These are phyloP conservation scores for Dactylellina drechsleri DNA, from an alignment of 2,329 filamentous ascomycete species.

Conservation along the genomic window DNA sequence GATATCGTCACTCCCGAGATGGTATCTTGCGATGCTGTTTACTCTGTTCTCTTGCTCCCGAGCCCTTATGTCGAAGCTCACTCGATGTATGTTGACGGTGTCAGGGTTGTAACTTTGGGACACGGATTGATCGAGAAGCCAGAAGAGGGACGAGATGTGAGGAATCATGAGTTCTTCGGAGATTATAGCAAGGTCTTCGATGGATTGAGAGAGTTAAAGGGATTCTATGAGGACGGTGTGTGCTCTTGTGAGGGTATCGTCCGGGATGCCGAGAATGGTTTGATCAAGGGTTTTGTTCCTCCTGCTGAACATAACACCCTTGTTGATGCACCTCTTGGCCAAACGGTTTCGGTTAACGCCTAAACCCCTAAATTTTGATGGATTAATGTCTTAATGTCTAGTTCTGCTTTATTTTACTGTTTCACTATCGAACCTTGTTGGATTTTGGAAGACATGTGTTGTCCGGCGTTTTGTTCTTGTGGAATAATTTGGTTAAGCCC, in stretches of 20 bases:
- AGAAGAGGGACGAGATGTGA: slow-evolving; percentile 60
- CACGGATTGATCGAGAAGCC: slow-evolving; percentile 65
- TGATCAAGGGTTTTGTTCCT: slow-evolving; percentile 59
- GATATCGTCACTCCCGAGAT: slow-evolving; percentile 59
- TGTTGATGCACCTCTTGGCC: slow-evolving; percentile 29
- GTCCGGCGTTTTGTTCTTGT: background rate
- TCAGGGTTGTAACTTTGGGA: slow-evolving; percentile 70
- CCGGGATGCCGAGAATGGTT: slow-evolving; percentile 62
- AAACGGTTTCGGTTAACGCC: slow-evolving; percentile 30
- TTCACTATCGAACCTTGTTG: slow-evolving; percentile 1
- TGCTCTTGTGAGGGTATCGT: slow-evolving; percentile 64
- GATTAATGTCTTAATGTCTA: too few relatives aligned
- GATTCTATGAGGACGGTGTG: slow-evolving; percentile 62
- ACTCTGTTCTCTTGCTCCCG: slow-evolving; percentile 69
- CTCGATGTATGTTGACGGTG: slow-evolving; percentile 63
- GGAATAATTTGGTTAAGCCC: too few relatives aligned
- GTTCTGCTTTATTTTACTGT: too few relatives aligned
- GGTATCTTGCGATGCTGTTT: slow-evolving; percentile 66
- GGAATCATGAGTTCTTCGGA: slow-evolving; percentile 69
- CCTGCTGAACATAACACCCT: slow-evolving; percentile 23
- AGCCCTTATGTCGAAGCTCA: slow-evolving; percentile 65
- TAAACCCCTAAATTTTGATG: background rate
- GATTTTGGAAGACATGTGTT: slow-evolving; percentile 9
- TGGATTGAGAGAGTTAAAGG: slow-evolving; percentile 61
- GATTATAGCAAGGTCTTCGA: slow-evolving; percentile 64